These are phyloP conservation scores for Sequoiadendron giganteum DNA, from an alignment of 75 land plant species.

Conservation along the genomic window DNA sequence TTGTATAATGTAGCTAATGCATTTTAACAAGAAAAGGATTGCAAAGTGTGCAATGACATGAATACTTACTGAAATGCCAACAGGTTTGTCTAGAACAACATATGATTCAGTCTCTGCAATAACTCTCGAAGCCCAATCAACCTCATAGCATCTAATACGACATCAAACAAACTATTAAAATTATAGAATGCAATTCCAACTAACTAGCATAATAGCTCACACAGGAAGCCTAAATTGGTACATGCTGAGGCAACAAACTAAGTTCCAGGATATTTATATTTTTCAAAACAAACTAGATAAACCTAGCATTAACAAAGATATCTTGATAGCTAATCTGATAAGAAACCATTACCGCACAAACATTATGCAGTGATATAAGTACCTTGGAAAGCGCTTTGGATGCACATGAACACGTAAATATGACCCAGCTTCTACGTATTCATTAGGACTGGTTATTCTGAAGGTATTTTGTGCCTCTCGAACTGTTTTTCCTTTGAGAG, in stretches of 20 bases:
- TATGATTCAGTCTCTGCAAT: slow-evolving; percentile 80
- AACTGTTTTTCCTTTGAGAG: slow-evolving; percentile 87
- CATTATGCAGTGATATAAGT: not conserved
- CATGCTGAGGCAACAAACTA: not conserved
- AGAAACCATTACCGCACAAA: not conserved
- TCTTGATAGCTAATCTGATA: not conserved
- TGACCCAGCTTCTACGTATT: slow-evolving; percentile 82
- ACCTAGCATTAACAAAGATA: not conserved
- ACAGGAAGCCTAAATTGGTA: not conserved
- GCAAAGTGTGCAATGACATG: not conserved
- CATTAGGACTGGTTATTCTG: slow-evolving; percentile 53
- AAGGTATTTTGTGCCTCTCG: slow-evolving; percentile 90
- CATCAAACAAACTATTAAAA: slow-evolving; percentile 4
- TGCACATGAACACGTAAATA: slow-evolving; percentile 96
- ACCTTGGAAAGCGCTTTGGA: slow-evolving; percentile 96
- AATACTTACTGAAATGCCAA: slow-evolving; percentile 80
- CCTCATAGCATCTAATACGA: slow-evolving; percentile 86
- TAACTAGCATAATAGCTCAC: not conserved
- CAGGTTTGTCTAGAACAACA: slow-evolving; percentile 96
- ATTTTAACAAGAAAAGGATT: not conserved
- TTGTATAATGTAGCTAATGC: not conserved
- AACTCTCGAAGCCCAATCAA: slow-evolving; percentile 94
- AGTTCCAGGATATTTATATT: not conserved
- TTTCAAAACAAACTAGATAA: not conserved
- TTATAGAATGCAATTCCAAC: not conserved